A percentile compares a stretch with the other conserved stretches of the same genome.
phyloP scores from a whole-genome alignment of 2,329 filamentous ascomycete species.

The Trichoderma citrinoviride region DNA sequence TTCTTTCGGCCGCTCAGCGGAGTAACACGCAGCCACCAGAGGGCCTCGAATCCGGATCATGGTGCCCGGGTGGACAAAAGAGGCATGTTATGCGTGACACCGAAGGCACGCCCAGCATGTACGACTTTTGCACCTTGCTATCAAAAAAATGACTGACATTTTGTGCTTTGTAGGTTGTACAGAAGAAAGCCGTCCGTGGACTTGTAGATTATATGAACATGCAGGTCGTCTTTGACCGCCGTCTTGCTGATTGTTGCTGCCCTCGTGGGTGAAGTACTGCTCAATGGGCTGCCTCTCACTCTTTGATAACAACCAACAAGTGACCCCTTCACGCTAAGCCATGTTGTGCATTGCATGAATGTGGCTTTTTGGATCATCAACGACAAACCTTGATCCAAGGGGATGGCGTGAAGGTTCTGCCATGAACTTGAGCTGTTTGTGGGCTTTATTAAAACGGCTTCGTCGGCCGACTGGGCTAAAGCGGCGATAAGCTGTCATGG shows the following conservation, averaged over 20 bases:
- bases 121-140: too few relatives aligned
- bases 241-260: too few relatives aligned
- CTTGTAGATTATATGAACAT: too few relatives aligned
- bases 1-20: neutral
- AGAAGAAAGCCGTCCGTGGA: neutral
- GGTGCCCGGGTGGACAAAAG: conserved; percentile 3
- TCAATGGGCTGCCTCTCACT: neutral
- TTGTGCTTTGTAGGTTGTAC: neutral
- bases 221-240: too few relatives aligned
- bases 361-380: neutral
- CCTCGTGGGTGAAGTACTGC: too few relatives aligned
- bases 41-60: neutral
- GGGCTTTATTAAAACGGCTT: neutral
- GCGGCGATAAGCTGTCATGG: neutral
- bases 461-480: neutral
- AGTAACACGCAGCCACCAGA: neutral
- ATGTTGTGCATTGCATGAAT: conserved; percentile 9
- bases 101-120: neutral
- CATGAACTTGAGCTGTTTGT: neutral
- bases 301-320: neutral
- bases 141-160: neutral
- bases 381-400: neutral
- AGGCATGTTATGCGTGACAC: neutral
- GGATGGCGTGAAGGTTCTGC: conserved; percentile 10
- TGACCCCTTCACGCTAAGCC: neutral